These are phyloP conservation scores for Bryoglossum gracile DNA, from an alignment of 495 filamentous ascomycete species.

Conservation along the genomic window DNA sequence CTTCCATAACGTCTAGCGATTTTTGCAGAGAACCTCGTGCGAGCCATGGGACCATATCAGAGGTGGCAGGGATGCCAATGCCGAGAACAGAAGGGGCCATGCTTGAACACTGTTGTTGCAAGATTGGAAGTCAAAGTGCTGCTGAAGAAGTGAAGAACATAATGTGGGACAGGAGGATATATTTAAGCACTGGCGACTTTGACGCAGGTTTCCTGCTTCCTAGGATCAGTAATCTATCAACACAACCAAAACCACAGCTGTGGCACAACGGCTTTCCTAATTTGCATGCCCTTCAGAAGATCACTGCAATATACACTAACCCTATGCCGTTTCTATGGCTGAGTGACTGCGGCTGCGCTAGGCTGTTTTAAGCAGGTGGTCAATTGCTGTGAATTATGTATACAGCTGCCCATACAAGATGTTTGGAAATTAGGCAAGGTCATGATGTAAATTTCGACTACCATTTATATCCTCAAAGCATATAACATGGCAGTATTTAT, in stretches of 20 bases:
- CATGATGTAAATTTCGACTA: no score
- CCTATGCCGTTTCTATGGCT: background rate
- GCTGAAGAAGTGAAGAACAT: background rate
- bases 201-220: background rate
- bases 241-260: background rate
- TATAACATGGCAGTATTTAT: no score
- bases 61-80: background rate
- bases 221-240: background rate
- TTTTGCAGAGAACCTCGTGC: constrained; percentile 6
- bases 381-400: no score
- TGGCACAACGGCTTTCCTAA: background rate
- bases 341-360: background rate
- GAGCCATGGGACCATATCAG: background rate
- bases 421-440: no score
- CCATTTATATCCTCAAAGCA: no score
- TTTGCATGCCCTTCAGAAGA: background rate
- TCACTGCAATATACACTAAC: background rate
- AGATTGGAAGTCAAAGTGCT: background rate
- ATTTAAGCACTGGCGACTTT: background rate
- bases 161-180: background rate
- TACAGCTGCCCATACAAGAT: no score
- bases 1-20: constrained; percentile 10
- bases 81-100: constrained; percentile 1
- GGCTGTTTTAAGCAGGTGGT: no score
- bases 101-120: background rate